Conservation (phyloP, 345 rosid species). For the Eucalyptus rudis region DNA sequence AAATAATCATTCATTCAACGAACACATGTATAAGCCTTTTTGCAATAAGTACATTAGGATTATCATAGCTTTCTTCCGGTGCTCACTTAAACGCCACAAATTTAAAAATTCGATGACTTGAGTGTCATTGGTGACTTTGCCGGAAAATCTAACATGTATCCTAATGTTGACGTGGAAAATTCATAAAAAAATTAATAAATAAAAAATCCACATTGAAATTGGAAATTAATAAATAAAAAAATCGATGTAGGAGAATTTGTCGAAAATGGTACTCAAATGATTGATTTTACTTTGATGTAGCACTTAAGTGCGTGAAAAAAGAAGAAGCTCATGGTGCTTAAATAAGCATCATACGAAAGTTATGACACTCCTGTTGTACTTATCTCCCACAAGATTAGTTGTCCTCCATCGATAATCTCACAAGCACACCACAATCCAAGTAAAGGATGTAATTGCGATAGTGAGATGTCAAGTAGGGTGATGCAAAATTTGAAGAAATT, state of each 20-base stretch:
- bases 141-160: too few relatives aligned
- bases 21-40: too few relatives aligned
- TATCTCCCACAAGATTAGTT: neutral
- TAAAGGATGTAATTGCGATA: neutral
- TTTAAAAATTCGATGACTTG: too few relatives aligned
- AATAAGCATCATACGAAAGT: rapidly evolving
- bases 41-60: too few relatives aligned
- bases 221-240: neutral
- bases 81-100: neutral
- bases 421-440: neutral
- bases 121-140: neutral
- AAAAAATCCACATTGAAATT: too few relatives aligned
- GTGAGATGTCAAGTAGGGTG: neutral
- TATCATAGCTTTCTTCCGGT: rapidly evolving
- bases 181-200: too few relatives aligned
- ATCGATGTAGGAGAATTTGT: neutral
- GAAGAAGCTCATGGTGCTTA: too few relatives aligned
- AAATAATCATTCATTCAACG: too few relatives aligned
- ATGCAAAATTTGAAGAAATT: neutral
- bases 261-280: neutral
- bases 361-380: too few relatives aligned
- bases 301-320: too few relatives aligned
- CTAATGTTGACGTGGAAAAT: neutral
- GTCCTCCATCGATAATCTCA: neutral
- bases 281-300: neutral